Evolutionary conservation across 139 green algal species (phyloP), one percentile per base, ranked within the genome.

Genomic region (Zygnema circumcarinatum): DNA sequence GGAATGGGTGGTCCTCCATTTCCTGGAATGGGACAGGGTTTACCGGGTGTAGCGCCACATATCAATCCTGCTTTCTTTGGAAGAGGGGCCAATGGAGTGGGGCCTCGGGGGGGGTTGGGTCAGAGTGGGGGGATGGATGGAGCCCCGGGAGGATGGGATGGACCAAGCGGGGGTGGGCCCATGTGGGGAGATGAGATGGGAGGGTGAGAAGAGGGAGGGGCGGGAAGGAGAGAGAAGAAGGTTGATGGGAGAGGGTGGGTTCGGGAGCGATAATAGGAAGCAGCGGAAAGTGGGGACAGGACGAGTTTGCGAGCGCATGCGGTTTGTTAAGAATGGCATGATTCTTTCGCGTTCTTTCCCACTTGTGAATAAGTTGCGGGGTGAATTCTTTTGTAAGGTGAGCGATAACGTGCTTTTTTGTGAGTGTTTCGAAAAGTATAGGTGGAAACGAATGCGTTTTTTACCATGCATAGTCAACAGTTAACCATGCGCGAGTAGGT

Each of bases 51-150:
- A 81, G 81, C 81, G n/a, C 81, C 81, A n/a, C 81, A 87, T 74
- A 87, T 87, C 56, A 87, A 87, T 53, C 81, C 81, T 22, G 81
- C 81, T 35, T 87, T 87, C 67, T 83, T 87, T 67, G 81, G 81
- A 21, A 41, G 81, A 36, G 81, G 67, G 31, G 80, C 39, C 22
- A 69, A 40, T 36, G 81, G 79, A 76, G 79, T 67, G 29, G 76
- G 76, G 76, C 22, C 22, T 22, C 36, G 41, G 32, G 67, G 39
- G 76, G 76, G 31, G 36, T 36, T 40, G 39, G 38, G 38, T 7
- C 7, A 62, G 47, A 16, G 76, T 36, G 76, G 76, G 1, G 69
- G 35, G 35, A 78, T 78, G 69, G 69, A 78, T 20, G 69, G 69
- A 41, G 11, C 7, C 16, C 69, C 69, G 69, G 35, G 35, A 52